Conservation (phyloP, 495 filamentous ascomycete species). For the Annulohypoxylon nitens region DNA sequence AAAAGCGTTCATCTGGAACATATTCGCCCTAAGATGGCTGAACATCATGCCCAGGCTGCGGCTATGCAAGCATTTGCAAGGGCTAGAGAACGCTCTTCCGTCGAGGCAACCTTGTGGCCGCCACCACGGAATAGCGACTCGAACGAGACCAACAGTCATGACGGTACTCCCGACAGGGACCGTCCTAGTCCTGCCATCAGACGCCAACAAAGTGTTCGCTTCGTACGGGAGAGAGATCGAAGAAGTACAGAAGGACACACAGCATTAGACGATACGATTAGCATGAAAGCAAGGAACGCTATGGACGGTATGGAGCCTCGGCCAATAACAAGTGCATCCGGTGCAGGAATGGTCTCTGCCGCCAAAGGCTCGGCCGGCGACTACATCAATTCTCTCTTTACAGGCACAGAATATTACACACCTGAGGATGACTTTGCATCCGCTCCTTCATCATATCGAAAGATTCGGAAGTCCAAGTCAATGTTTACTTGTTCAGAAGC, state of each 20-base stretch:
- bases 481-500: constrained; percentile 71
- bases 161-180: constrained; percentile 15
- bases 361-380: constrained; percentile 51
- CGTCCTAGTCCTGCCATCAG: constrained; percentile 37
- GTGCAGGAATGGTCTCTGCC: constrained; percentile 52
- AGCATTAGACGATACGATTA: constrained; percentile 2
- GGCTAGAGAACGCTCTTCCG: constrained; percentile 61
- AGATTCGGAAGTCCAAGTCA: constrained; percentile 78
- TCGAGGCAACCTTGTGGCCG: constrained; percentile 50
- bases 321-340: constrained; percentile 51
- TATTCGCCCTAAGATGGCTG: constrained; percentile 67
- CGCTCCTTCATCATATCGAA: constrained; percentile 79
- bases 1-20: constrained; percentile 62
- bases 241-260: background rate
- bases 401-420: constrained; percentile 63
- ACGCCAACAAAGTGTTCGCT: constrained; percentile 68
- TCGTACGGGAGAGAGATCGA: constrained; percentile 56
- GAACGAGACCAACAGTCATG: constrained; percentile 7
- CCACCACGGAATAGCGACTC: constrained; percentile 33
- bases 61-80: constrained; percentile 75
- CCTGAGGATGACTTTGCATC: constrained; percentile 73
- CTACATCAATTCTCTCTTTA: constrained; percentile 55
- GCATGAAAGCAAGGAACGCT: background rate
- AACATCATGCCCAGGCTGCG: constrained; percentile 74
- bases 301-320: constrained; percentile 23